Base-by-base conservation (phyloP, 441 rosid genomes). In the Arabidopsis lyrata region DNA sequence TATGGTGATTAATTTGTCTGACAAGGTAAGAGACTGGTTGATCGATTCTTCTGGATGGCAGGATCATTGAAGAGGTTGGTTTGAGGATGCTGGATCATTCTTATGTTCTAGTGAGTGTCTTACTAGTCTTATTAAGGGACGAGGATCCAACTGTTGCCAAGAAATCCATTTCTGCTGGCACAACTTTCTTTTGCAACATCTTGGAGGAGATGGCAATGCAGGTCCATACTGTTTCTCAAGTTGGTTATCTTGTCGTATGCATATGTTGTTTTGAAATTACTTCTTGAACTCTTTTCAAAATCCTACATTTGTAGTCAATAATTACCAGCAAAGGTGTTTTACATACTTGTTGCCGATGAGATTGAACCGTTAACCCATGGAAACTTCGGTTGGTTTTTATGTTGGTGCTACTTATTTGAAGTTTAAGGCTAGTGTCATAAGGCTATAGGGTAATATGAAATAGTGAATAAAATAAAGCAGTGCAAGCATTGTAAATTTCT, bases 151-250 rank as follows among this genome's bases (percentile, higher is more conserved):
- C 50, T 77, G 88, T 96, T 83, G 92, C 87, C 16, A 84, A 79
- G 73, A 87, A 87, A 75, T 84, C 98, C 63, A 81, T 96, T 80
- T 82, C 88, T 73, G 75, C 82, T 61, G 98, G 98, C 42, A 87
- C 86, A 11, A 77, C 83, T 72, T 81, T 94, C 73, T 94, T 82
- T 80, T 83, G 88, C 78, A 59, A 76, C 42, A 81, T 87, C 73
- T 84, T 96, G 67, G 92, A 88, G 86, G 95, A 92, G 86, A 79
- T 94, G 91, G 75, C 87, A 70, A 69, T 86, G 82, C 98, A 96
- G 98, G 99, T 96, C 27, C 58, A n/a, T 77, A 67, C 71, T 73
- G 39, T 39, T 68, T 78, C 62, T 73, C 62, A 48, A 67, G 41
- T 55, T 36, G 53, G 70, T 27, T 77, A 16, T 60, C 3, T 36